These are phyloP conservation scores for Effrenium voratum DNA, from an alignment of 73 alveolate genomes.

Conservation along the genomic window DNA sequence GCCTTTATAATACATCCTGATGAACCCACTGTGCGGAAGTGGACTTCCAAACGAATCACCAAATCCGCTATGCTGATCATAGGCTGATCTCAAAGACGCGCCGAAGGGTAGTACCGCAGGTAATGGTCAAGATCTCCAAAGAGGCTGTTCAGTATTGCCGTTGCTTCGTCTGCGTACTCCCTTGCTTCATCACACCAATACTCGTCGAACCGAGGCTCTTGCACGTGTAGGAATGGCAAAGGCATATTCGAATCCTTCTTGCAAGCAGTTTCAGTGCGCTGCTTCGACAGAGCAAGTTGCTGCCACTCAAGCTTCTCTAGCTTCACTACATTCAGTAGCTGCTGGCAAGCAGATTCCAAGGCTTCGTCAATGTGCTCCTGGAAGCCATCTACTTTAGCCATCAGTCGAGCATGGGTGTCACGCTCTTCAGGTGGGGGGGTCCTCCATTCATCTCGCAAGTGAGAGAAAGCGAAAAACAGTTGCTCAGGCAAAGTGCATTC, in stretches of 20 bases:
- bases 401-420: not conserved
- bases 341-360: not conserved
- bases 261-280: not conserved
- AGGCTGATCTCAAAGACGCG: too few species aligned
- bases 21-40: too few species aligned
- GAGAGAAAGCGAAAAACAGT: not conserved
- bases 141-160: not conserved
- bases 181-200: not conserved
- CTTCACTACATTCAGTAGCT: not conserved
- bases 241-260: too few species aligned
- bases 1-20: too few species aligned
- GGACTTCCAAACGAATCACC: too few species aligned
- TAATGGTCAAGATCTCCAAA: not conserved
- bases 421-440: not conserved
- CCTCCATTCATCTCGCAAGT: not conserved
- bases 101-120: not conserved
- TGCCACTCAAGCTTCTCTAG: slow-evolving; percentile 10
- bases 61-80: too few species aligned
- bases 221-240: not conserved
- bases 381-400: not conserved
- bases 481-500: slow-evolving; percentile 15
- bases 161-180: not conserved
- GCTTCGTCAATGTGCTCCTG: not conserved
- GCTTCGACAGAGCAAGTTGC: not conserved
- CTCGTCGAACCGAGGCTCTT: not conserved